Conservation (phyloP, 345 rosid genomes). For the Aethionema arabicum region DNA sequence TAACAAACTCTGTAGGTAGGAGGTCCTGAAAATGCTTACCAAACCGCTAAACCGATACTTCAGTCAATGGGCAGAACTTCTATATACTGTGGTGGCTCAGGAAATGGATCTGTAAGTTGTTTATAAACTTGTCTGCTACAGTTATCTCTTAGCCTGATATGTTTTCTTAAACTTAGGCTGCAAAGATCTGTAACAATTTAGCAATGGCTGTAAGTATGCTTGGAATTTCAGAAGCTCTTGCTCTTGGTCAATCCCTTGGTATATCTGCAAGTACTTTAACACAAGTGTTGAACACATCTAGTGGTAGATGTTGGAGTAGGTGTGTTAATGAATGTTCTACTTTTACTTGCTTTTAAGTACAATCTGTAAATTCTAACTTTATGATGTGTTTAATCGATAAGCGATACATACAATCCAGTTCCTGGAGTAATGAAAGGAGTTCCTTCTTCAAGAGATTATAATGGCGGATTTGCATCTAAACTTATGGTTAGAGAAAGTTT, state of each 20-base stretch:
- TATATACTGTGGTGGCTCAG: constrained; percentile 88
- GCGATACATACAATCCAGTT: constrained; percentile 89
- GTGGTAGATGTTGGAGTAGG: constrained; percentile 97
- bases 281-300: constrained; percentile 77
- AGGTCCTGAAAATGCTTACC: constrained; percentile 74
- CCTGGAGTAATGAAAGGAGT: constrained; percentile 97
- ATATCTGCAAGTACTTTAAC: constrained; percentile 65
- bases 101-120: constrained; percentile 88
- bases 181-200: constrained; percentile 93
- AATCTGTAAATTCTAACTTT: not conserved
- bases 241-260: constrained; percentile 87
- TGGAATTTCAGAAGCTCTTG: constrained; percentile 89
- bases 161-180: constrained; percentile 52
- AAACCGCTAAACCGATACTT: constrained; percentile 65
- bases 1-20: constrained; percentile 65
- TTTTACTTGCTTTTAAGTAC: not conserved
- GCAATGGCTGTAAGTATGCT: constrained; percentile 95
- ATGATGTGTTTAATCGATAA: constrained; percentile 36
- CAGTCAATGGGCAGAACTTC: constrained; percentile 76
- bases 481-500: constrained; percentile 59
- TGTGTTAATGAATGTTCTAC: constrained; percentile 23
- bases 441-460: constrained; percentile 79
- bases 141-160: constrained; percentile 6
- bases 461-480: constrained; percentile 76
- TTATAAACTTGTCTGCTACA: not conserved